Evolutionary conservation across 768 basidiomycete species (phyloP).

Genomic region (Kwoniella heveanensis): DNA sequence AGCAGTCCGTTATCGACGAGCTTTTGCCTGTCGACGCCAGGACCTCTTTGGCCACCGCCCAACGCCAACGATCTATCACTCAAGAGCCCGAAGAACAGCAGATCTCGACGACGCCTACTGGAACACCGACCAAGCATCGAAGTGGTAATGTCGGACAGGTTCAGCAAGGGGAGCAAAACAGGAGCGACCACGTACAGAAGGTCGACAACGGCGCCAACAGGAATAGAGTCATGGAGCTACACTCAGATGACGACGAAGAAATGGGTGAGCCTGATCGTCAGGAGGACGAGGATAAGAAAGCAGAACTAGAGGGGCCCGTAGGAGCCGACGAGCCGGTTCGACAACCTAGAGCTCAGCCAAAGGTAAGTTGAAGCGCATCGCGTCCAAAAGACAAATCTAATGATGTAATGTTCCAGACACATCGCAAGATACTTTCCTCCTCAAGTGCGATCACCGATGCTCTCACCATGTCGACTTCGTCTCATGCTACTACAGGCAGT

Average conservation of each 20-base stretch:
- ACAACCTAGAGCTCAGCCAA: background rate
- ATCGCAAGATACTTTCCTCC: conserved; percentile 15
- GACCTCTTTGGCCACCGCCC: conserved; percentile 2
- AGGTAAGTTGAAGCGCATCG: conserved; percentile 7
- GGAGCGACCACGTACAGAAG: conserved; percentile 1
- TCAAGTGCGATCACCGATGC: conserved; percentile 11
- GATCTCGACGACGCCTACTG: conserved; percentile 33
- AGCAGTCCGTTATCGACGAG: conserved; percentile 20
- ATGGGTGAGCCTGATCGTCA: conserved; percentile 13
- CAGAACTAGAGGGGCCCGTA: conserved; percentile 1
- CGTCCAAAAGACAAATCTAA: background rate
- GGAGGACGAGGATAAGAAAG: conserved; percentile 22
- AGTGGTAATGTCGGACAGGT: conserved; percentile 8
- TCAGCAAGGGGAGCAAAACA: background rate
- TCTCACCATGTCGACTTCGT: conserved; percentile 28
- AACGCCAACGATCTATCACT: conserved; percentile 6
- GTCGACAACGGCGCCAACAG: background rate
- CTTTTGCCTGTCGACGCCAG: conserved; percentile 5
- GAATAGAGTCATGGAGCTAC: background rate
- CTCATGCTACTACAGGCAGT: conserved; percentile 14
- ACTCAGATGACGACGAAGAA: conserved; percentile 14
- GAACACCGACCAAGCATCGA: conserved; percentile 23
- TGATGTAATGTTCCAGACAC: conserved; percentile 3
- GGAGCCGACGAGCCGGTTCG: too few relatives aligned
- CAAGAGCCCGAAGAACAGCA: background rate